phyloP scores from a whole-genome alignment of 225 moss, liverwort and hornwort genomes.

The Pseudoscleropodium purum region DNA sequence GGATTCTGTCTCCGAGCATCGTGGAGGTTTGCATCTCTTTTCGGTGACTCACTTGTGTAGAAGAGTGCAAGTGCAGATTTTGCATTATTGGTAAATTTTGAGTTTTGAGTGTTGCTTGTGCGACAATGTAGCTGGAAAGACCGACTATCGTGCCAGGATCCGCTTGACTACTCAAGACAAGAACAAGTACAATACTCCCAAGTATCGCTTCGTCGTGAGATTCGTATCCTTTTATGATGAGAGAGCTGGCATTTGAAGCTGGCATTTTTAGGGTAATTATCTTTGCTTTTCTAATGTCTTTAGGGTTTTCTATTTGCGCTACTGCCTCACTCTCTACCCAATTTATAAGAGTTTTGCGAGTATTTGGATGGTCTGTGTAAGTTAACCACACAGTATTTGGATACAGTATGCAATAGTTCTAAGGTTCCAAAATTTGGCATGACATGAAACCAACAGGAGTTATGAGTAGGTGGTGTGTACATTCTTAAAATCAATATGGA shows the following conservation, averaged over 20 bases:
- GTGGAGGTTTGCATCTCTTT: neutral
- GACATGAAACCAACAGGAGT: neutral
- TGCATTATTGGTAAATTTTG: neutral
- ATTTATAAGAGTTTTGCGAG: too few species aligned
- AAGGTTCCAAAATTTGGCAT: neutral
- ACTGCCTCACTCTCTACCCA: neutral
- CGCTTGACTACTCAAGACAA: neutral
- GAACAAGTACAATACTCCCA: neutral
- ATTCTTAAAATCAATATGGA: neutral
- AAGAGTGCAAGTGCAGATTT: neutral
- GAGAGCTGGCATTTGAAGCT: neutral
- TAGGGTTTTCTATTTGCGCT: neutral
- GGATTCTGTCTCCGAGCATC: neutral
- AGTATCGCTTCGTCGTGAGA: neutral
- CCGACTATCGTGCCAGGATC: neutral
- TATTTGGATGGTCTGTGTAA: neutral
- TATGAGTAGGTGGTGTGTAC: neutral
- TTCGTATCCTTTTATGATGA: neutral
- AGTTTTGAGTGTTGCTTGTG: neutral
- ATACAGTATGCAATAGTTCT: neutral
- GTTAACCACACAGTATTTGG: neutral
- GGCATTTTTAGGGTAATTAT: neutral
- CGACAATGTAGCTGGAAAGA: slow-evolving; percentile 9
- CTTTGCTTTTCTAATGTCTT: neutral
- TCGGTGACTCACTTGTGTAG: too few species aligned